Base-by-base conservation (phyloP, 106 monocot genomes). In the Alisma plantagoaquatica region DNA sequence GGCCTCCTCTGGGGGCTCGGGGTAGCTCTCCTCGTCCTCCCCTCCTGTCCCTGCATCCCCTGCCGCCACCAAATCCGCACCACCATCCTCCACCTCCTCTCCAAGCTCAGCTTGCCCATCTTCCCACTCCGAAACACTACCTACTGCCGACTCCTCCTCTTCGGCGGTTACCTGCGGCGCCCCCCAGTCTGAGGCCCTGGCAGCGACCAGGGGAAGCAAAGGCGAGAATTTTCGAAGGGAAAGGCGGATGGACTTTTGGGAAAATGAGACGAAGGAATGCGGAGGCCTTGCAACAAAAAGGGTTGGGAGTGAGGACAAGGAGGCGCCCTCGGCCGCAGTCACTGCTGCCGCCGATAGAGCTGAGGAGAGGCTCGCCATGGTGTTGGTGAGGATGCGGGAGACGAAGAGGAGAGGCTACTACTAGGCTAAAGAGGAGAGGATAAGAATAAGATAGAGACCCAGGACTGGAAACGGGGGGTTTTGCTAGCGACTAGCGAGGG, bases 1-100 rank as follows among this genome's bases (percentile, higher is more conserved):
- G 21, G 82, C 78, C 35, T 82, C 92, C 63, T 81, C 92, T 0
- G 85, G 73, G 8, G 84, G 81, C 70, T 75, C 85, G 0, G 59
- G 29, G 23, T 55, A 75, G n/a, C 67, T n/a, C 30, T 59, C 70
- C 61, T 47, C 61, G 3, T 12, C 43, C 9, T 31, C 60, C 10
- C 6, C 52, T 29, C 20, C 53, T 23, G 28, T 61, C 8, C 10
- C 63, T 12, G 16, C 9, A 48, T 24, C 8, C 33, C 65, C 31
- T 28, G 43, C 58, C 30, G 32, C 2, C 10, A 53, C 54, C n/a
- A 21, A 33, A 22, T 10, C 60, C 42, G 31, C 54, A 0, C 2
- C 33, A 26, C n/a, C 57, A 16, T 29, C 25, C 61, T 49, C 29
- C 2, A 6, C 58, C 24, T 50, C 62, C 46, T 62, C 69, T 18